Conservation (phyloP, 2,329 filamentous ascomycete species). For the Eutypa lata region DNA sequence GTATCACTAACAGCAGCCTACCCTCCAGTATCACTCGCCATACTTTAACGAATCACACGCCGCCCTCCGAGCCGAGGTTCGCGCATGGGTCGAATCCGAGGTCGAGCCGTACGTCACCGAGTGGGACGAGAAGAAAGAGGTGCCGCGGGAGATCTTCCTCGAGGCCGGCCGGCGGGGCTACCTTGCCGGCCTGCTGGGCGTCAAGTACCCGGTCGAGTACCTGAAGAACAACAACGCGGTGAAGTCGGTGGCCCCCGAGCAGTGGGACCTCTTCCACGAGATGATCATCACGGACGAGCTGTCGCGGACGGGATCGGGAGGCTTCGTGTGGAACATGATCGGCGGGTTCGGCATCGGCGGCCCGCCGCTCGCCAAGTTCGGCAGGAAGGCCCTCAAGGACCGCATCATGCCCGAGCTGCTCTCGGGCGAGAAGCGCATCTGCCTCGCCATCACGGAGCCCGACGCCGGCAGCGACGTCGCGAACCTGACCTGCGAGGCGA, state of each 20-base stretch:
- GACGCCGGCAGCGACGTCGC: conserved; percentile 95
- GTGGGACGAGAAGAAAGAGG: conserved; percentile 93
- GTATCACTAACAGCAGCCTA: neutral
- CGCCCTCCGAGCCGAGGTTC: conserved; percentile 84
- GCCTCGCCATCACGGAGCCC: conserved; percentile 93
- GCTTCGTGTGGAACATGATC: conserved; percentile 94
- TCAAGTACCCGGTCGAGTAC: conserved; percentile 76
- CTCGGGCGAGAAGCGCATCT: conserved; percentile 93
- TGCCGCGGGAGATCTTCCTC: conserved; percentile 88
- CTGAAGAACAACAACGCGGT: conserved; percentile 58
- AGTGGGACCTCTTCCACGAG: conserved; percentile 99
- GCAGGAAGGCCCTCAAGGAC: conserved; percentile 78
- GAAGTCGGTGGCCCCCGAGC: conserved; percentile 75
- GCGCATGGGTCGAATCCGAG: conserved; percentile 85
- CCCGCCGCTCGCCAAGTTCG: conserved; percentile 89
- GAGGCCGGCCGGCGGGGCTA: conserved; percentile 92
- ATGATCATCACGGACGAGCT: conserved; percentile 93
- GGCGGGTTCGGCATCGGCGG: conserved; percentile 96
- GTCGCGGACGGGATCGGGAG: conserved; percentile 82
- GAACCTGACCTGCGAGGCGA: conserved; percentile 92
- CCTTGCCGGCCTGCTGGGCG: conserved; percentile 84
- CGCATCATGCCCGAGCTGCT: conserved; percentile 87
- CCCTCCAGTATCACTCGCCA: conserved; percentile 80
- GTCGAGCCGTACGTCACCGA: conserved; percentile 91
- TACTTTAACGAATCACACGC: conserved; percentile 96